These are phyloP conservation scores for Beauveria sp. DNA, from an alignment of 2,329 filamentous ascomycete genomes.

Conservation along the genomic window DNA sequence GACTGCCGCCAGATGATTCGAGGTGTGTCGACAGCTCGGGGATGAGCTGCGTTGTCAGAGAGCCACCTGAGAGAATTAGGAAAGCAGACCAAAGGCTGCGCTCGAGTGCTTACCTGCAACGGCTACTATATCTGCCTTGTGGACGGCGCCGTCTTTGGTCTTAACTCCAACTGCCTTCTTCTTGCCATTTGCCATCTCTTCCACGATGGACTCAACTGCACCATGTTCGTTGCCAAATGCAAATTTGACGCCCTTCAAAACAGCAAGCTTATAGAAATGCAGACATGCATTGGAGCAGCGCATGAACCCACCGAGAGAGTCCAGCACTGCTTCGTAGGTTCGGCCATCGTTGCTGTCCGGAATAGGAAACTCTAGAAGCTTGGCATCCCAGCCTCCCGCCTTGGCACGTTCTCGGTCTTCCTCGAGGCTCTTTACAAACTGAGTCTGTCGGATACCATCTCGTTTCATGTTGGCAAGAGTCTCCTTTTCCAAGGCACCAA, in stretches of 20 bases:
- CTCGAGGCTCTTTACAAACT: conserved; percentile 18
- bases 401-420: conserved; percentile 16
- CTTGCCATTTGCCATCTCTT: conserved; percentile 10
- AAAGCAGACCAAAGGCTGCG: background rate
- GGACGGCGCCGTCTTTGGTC: conserved; percentile 16
- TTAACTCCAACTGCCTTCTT: conserved; percentile 16
- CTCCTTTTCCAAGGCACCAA: conserved; percentile 18
- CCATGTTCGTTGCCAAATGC: conserved; percentile 20
- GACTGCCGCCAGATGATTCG: conserved; percentile 23
- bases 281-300: conserved; percentile 18
- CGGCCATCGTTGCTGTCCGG: conserved; percentile 6
- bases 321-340: conserved; percentile 19
- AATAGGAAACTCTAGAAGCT: conserved; percentile 20
- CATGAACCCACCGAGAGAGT: conserved; percentile 18
- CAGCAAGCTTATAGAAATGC: conserved; percentile 16
- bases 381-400: conserved; percentile 16
- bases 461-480: conserved; percentile 19
- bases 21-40: conserved; percentile 22
- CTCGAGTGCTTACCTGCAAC: conserved; percentile 18
- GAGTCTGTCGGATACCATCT: conserved; percentile 17
- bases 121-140: conserved; percentile 17
- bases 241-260: conserved; percentile 19
- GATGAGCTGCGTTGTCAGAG: conserved; percentile 24
- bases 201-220: conserved; percentile 17
- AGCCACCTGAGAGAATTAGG: conserved; percentile 19